Evolutionary conservation across 768 basidiomycete species (phyloP), one percentile per base, ranked within the genome.

Genomic region (Rhizopogon salebrosus): DNA sequence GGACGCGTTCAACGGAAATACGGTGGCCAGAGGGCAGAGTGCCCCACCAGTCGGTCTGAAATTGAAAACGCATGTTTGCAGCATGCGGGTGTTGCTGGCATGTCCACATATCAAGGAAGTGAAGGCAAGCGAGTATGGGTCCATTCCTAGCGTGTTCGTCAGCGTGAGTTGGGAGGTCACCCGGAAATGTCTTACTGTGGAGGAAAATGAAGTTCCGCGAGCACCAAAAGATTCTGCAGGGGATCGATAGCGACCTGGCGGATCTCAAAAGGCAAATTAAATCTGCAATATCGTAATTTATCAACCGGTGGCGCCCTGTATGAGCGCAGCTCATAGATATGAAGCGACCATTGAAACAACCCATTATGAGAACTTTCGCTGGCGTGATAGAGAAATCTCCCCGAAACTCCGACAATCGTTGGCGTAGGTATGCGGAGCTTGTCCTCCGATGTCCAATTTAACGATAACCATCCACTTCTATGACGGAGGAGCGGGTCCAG

Each of bases 31-130:
- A 60, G 48, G 67, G 61, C 24, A 65, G 56, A 29, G 61, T 43
- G 2, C 67, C 69, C 67, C 69, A 70, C 67, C 67, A 70, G 34
- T 68, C 67, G 10, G 69, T 70, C 49, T 58, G 67, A 39, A 65
- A 67, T 27, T 54, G 60, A 29, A 69, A 51, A 23, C 60, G 56
- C 16, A 65, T 57, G 34, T 69, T 63, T 36, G 57, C 39, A 26
- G 80, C 76, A 46, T 65, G 69, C 27, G 75, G 70, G 59, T 85
- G 82, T 59, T 80, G 79, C 51, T 73, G 76, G 53, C 80, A 80
- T n/a, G 70, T 71, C 70, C 76, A 78, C 48, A 84, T 64, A 61
- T 82, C 72, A 54, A 80, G 77, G 53, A 85, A 72, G 56, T 80
- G 79, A 57, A 85, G 40, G 16, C 57, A 52, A 55, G 61, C 57